Base-by-base conservation (phyloP, 371 early-diverging fungal genomes). In the Apophysomyces ossiformis region DNA sequence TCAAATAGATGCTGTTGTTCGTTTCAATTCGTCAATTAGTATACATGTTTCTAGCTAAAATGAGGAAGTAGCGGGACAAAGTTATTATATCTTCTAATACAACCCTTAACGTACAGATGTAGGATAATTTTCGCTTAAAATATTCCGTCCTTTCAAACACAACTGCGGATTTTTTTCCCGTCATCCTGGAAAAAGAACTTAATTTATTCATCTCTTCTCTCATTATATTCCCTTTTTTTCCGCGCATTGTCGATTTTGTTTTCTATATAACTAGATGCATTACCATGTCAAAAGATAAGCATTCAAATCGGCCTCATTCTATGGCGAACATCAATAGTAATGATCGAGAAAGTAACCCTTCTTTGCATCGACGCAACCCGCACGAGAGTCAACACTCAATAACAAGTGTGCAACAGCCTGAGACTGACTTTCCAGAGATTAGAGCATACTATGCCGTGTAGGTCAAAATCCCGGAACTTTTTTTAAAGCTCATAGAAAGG, bases 361-460 rank as follows among this genome's bases (percentile, higher is more conserved):
- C 8, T 21, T 50, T 21, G 21, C 54, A 50, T 50, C 21, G 18
- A 50, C 21, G 21, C 9, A 16, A 18, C 9, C 7, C 16, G 21
- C 7, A n/a, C 21, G 54, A 50, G 16, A n/a, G 21, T 7, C 54
- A 21, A 21, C 35, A 36, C 35, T 37, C 35, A n/a, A 16, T 32
- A 58, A 13, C 37, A 37, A 13, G 32, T 26, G 32, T 1, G 32
- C n/a, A 58, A 12, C 58, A n/a, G 9, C 8, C 35, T 7, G 57
- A 67, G 21, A 36, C 61, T 36, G 76, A 74, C 56, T 78, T 76
- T 38, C 70, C 76, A 60, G 81, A 81, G 41, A 74, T 81, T 16
- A 73, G 75, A 57, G 81, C 78, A 1, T 81, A 78, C 67, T 81
- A 76, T 70, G 65, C 78, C 63, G 74, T 64, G 81, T 81, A 78